Conservation (phyloP, 345 rosid species). For the Gossypium ekmanianum region DNA sequence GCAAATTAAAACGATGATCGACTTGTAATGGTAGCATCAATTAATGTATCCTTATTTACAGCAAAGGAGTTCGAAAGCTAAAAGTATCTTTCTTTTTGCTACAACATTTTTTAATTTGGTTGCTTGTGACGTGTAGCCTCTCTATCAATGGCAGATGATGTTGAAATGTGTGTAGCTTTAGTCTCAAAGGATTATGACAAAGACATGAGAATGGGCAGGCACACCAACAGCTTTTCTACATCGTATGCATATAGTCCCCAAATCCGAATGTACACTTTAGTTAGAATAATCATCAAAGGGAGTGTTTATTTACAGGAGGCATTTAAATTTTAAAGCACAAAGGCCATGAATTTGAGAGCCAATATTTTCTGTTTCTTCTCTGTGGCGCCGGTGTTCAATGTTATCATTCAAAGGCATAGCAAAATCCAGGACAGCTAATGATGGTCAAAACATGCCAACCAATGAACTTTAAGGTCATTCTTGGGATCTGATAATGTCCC, state of each 20-base stretch:
- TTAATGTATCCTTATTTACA: too few species aligned
- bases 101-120: neutral
- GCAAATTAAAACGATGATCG: neutral
- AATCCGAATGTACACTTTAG: neutral
- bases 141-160: constrained; percentile 3
- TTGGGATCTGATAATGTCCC: neutral
- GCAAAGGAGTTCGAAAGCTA: neutral
- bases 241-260: neutral
- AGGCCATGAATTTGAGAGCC: neutral
- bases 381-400: too few species aligned
- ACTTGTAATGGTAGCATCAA: neutral
- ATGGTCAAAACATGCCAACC: neutral
- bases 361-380: too few species aligned
- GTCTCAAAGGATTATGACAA: constrained; percentile 10
- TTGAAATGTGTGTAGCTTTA: constrained; percentile 17
- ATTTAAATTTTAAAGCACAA: neutral
- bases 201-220: constrained; percentile 17
- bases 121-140: neutral
- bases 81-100: neutral
- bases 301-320: neutral
- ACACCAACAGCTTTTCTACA: neutral
- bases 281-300: too few species aligned
- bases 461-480: neutral
- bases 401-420: too few species aligned
- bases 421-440: neutral